These are phyloP conservation scores for Penicillium sumatraense DNA, from an alignment of 2,329 filamentous ascomycete species.

Conservation along the genomic window DNA sequence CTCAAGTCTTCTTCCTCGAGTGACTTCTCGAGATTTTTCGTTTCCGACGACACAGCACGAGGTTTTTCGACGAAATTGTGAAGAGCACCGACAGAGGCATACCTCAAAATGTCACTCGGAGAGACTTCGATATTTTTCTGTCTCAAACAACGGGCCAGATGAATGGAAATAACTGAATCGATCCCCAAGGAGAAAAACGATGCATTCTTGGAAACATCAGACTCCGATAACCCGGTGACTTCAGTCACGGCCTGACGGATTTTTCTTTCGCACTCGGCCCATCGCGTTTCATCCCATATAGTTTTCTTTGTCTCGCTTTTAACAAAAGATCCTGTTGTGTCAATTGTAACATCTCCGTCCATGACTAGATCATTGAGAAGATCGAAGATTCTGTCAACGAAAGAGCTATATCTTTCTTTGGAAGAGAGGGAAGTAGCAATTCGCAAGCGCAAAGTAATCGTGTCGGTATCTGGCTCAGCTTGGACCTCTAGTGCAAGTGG, in stretches of 20 bases:
- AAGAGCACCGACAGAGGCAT: conserved; percentile 4
- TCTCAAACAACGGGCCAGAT: conserved; percentile 4
- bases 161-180: conserved; percentile 5
- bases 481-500: conserved; percentile 7
- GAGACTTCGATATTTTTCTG: neutral
- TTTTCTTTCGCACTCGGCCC: conserved; percentile 2
- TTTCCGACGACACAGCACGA: neutral
- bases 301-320: neutral
- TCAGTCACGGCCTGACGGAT: conserved; percentile 2
- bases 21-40: too few species aligned
- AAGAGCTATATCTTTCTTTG: neutral
- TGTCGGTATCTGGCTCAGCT: conserved; percentile 1
- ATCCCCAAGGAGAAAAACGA: conserved; percentile 10
- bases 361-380: neutral
- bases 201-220: conserved; percentile 1
- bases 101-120: conserved; percentile 9
- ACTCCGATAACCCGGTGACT: neutral
- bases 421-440: neutral
- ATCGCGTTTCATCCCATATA: neutral
- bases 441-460: conserved; percentile 2
- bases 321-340: neutral
- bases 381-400: neutral
- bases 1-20: neutral
- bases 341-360: neutral
- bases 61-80: neutral